Evolutionary conservation across 768 basidiomycete genomes (phyloP).

Genomic region (Antrodiella citrinella): DNA sequence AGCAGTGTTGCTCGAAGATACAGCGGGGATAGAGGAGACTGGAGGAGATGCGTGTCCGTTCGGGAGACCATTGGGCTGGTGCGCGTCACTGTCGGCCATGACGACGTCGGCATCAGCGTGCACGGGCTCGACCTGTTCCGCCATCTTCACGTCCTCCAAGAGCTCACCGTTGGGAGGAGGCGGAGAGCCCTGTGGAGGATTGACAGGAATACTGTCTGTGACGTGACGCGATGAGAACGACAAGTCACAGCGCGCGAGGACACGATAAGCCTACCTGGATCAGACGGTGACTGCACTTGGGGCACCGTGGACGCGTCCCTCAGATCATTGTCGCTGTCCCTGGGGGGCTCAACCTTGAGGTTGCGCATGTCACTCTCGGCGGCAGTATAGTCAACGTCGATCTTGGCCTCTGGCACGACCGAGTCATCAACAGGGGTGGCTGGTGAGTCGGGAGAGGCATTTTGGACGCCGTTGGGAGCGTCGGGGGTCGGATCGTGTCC

Average conservation of each 20-base stretch:
- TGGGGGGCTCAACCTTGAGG: slow-evolving; percentile 37
- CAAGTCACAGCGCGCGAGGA: slow-evolving; percentile 9
- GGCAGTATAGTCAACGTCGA: slow-evolving; percentile 52
- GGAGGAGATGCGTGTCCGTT: slow-evolving; percentile 14
- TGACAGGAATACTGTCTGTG: slow-evolving; percentile 35
- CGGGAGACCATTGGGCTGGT: slow-evolving; percentile 13
- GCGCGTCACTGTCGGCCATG: slow-evolving; percentile 19
- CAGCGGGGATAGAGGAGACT: slow-evolving; percentile 21
- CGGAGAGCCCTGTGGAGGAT: slow-evolving; percentile 38
- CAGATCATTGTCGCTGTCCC: slow-evolving; percentile 26
- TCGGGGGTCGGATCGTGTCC: slow-evolving; percentile 12
- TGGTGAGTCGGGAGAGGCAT: slow-evolving; percentile 43
- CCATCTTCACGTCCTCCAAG: slow-evolving; percentile 51
- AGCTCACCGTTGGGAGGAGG: slow-evolving; percentile 37
- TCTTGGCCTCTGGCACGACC: slow-evolving; percentile 47
- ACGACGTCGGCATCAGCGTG: slow-evolving; percentile 13
- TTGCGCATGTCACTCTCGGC: slow-evolving; percentile 63
- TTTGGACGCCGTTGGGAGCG: slow-evolving; percentile 15
- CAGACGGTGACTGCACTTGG: slow-evolving; percentile 35
- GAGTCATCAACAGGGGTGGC: slow-evolving; percentile 50
- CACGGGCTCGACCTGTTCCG: slow-evolving; percentile 26
- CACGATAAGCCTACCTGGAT: slow-evolving; percentile 37
- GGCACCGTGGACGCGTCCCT: slow-evolving; percentile 38
- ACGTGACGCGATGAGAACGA: slow-evolving; percentile 17
- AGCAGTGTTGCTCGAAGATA: slow-evolving; percentile 24